Evolutionary conservation across 2,329 filamentous ascomycete genomes (phyloP).

Genomic region (Calonectria multiphialidica): DNA sequence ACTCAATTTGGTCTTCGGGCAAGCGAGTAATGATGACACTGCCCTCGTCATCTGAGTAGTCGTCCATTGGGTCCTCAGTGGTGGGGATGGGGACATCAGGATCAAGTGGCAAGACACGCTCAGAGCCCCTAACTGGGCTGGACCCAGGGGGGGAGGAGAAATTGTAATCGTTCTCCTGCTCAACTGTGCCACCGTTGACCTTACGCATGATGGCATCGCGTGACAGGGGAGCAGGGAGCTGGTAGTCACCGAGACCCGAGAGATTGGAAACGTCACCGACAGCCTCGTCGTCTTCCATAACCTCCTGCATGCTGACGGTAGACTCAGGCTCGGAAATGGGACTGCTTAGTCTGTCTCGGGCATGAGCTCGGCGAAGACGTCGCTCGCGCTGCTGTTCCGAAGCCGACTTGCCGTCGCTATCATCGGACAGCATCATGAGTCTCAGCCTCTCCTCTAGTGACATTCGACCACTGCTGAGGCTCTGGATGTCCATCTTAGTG

Average conservation of each 20-base stretch:
- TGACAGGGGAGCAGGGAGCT: conserved; percentile 84
- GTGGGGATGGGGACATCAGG: conserved; percentile 93
- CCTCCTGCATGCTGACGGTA: conserved; percentile 45
- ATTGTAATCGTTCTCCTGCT: conserved; percentile 72
- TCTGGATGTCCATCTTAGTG: conserved; percentile 83
- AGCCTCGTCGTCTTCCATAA: conserved; percentile 68
- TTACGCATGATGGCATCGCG: conserved; percentile 93
- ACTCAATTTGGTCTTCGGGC: conserved; percentile 72
- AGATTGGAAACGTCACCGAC: conserved; percentile 71
- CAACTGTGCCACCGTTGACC: conserved; percentile 73
- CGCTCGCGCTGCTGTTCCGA: conserved; percentile 77
- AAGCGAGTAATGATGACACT: conserved; percentile 78
- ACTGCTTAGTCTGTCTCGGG: conserved; percentile 63
- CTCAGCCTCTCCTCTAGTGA: conserved; percentile 87
- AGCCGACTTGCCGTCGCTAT: conserved; percentile 67
- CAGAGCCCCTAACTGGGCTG: conserved; percentile 59
- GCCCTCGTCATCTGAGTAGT: conserved; percentile 62
- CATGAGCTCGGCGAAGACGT: conserved; percentile 72
- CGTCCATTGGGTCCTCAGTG: conserved; percentile 75
- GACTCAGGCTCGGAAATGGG: conserved; percentile 55
- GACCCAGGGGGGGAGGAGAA: conserved; percentile 74
- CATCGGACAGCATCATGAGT: conserved; percentile 88
- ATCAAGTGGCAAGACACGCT: conserved; percentile 73
- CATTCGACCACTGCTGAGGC: conserved; percentile 81
- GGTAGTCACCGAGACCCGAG: conserved; percentile 70